phyloP scores from a whole-genome alignment of 2,329 filamentous ascomycete species.

The Phyllosticta citrichinensis region DNA sequence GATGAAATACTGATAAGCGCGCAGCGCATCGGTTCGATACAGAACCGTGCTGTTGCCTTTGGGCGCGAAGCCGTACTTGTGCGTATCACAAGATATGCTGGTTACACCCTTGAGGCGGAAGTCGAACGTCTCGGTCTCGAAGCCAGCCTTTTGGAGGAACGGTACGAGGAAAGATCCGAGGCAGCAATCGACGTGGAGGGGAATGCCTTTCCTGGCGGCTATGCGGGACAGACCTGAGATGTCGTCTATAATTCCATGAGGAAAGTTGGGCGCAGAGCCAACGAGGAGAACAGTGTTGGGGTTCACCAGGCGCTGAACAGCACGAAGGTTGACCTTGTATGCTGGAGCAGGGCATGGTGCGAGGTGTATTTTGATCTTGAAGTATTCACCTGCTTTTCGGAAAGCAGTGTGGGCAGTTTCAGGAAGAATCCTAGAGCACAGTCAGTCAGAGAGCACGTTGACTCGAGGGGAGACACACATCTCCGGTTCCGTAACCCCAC shows the following conservation, averaged over 20 bases:
- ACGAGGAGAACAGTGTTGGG: constrained; percentile 89
- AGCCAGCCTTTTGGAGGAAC: constrained; percentile 86
- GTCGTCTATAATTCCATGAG: constrained; percentile 95
- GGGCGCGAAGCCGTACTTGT: constrained; percentile 98
- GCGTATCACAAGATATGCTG: constrained; percentile 91
- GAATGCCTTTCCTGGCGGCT: constrained; percentile 67
- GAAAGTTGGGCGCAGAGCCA: constrained; percentile 93
- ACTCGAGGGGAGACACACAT: constrained; percentile 48
- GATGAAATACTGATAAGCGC: constrained; percentile 93
- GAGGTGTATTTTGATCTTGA: constrained; percentile 88
- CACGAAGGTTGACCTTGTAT: constrained; percentile 73
- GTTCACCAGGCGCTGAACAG: constrained; percentile 79
- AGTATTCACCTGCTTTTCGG: constrained; percentile 89
- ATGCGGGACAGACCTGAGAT: constrained; percentile 77
- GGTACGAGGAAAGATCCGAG: constrained; percentile 91
- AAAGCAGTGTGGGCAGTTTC: constrained; percentile 94
- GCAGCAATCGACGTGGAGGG: constrained; percentile 95
- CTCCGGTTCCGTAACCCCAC: constrained; percentile 83
- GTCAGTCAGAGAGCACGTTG: neutral
- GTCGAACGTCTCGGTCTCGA: constrained; percentile 79
- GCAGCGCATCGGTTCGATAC: constrained; percentile 70
- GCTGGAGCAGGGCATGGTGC: constrained; percentile 76
- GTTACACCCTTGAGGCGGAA: constrained; percentile 92
- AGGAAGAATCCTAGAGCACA: constrained; percentile 64
- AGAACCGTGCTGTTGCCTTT: constrained; percentile 93